Conservation (phyloP, 2,329 filamentous ascomycete species). For the Colletotrichum zoysiae region DNA sequence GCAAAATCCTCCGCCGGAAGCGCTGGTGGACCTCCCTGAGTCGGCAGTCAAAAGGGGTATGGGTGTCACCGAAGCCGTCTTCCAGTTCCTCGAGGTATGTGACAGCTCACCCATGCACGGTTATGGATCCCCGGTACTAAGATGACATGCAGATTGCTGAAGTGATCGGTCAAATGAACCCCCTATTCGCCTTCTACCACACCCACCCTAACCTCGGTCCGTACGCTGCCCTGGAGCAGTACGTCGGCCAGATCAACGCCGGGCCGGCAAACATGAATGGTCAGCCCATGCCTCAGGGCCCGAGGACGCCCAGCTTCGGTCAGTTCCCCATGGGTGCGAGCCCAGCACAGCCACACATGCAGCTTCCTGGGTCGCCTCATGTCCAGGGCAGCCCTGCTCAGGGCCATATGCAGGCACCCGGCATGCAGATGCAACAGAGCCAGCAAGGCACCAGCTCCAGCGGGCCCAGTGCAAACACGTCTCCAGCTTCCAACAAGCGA, state of each 20-base stretch:
- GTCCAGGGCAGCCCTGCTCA: slow-evolving; percentile 70
- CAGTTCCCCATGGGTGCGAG: slow-evolving; percentile 72
- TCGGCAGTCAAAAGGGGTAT: slow-evolving; percentile 68
- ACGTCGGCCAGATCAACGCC: slow-evolving; percentile 64
- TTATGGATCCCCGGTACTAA: slow-evolving; percentile 42
- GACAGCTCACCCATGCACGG: slow-evolving; percentile 12
- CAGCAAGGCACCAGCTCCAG: slow-evolving; percentile 76
- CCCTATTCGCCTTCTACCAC: slow-evolving; percentile 71
- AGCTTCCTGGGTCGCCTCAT: slow-evolving; percentile 73
- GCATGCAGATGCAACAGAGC: slow-evolving; percentile 76
- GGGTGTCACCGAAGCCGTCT: slow-evolving; percentile 71
- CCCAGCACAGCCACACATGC: slow-evolving; percentile 70
- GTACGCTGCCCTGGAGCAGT: slow-evolving; percentile 71
- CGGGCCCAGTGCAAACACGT: slow-evolving; percentile 76
- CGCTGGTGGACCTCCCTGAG: slow-evolving; percentile 68
- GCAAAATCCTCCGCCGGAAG: slow-evolving; percentile 68
- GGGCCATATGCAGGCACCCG: slow-evolving; percentile 72
- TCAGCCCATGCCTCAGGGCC: slow-evolving; percentile 62
- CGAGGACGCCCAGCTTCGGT: slow-evolving; percentile 66
- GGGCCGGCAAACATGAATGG: slow-evolving; percentile 59
- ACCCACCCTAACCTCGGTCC: slow-evolving; percentile 66
- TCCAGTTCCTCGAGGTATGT: slow-evolving; percentile 74
- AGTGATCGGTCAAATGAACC: slow-evolving; percentile 76
- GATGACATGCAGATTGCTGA: slow-evolving; percentile 66
- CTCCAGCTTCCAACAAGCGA: slow-evolving; percentile 71